Conservation (phyloP, 495 filamentous ascomycete genomes). For the Bryoglossum gracile region DNA sequence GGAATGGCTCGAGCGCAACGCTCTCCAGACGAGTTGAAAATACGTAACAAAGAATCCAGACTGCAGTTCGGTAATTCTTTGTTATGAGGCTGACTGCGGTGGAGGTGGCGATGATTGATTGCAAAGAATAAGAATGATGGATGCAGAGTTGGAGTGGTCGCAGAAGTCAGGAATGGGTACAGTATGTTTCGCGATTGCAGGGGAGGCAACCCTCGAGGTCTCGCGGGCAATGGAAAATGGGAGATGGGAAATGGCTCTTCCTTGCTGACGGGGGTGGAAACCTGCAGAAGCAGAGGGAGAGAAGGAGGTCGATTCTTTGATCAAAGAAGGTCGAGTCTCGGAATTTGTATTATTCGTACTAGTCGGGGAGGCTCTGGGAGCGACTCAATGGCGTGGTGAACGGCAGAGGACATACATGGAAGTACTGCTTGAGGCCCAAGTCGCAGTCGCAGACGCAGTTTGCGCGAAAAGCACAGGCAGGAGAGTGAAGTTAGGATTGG, state of each 20-base stretch:
- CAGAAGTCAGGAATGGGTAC: conserved; percentile 8
- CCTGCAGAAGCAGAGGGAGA: too few relatives aligned
- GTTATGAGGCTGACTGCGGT: conserved; percentile 1
- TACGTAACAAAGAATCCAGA: conserved; percentile 9
- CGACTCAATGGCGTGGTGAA: too few relatives aligned
- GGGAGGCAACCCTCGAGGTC: conserved; percentile 2
- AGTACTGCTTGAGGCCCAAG: too few relatives aligned
- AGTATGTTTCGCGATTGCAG: conserved; percentile 21
- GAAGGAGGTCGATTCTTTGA: too few relatives aligned
- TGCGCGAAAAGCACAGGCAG: too few relatives aligned
- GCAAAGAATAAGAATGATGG: conserved; percentile 3
- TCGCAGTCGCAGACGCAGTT: too few relatives aligned
- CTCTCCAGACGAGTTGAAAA: conserved; percentile 18
- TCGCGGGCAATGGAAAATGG: too few relatives aligned
- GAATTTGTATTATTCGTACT: too few relatives aligned
- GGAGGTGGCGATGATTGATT: conserved; percentile 4
- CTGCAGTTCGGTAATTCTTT: neutral
- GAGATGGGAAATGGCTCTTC: neutral
- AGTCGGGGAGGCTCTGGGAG: too few relatives aligned
- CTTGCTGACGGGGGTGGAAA: neutral
- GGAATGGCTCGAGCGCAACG: conserved; percentile 19
- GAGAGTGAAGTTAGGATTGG: neutral
- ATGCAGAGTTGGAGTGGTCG: conserved; percentile 6
- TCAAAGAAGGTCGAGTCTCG: too few relatives aligned
- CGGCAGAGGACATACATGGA: too few relatives aligned